A percentile compares a stretch with the other conserved stretches of the same genome.
Conservation (phyloP, 345 rosid genomes). For the Barbarea vulgaris region DNA sequence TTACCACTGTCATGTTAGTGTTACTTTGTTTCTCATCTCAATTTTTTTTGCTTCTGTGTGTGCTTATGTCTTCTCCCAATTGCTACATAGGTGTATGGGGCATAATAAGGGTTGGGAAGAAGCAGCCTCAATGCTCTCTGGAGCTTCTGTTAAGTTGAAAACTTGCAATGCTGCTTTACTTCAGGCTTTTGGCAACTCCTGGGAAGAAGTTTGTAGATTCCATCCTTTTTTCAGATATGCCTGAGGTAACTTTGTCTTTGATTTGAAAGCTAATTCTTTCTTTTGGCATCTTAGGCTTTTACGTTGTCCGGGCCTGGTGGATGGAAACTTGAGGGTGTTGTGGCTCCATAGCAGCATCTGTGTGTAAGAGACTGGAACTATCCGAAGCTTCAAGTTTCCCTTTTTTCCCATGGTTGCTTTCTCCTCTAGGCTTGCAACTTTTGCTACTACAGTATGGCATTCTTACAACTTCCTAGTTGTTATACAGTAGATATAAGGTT, state of each 20-base stretch:
- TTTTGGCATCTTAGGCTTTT: slow-evolving; percentile 67
- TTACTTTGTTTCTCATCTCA: slow-evolving; percentile 20
- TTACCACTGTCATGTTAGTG: slow-evolving; percentile 86
- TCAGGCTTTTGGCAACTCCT: slow-evolving; percentile 81
- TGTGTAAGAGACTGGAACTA: slow-evolving; percentile 26
- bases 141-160: slow-evolving; percentile 73
- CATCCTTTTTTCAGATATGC: not conserved
- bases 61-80: not conserved
- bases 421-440: slow-evolving; percentile 5
- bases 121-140: slow-evolving; percentile 87
- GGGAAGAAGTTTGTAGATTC: slow-evolving; percentile 73
- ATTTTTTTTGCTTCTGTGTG: not conserved
- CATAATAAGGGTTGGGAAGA: slow-evolving; percentile 99
- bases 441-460: not conserved
- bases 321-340: slow-evolving; percentile 87
- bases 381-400: slow-evolving; percentile 5
- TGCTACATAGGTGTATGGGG: slow-evolving; percentile 83
- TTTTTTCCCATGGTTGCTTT: slow-evolving; percentile 7
- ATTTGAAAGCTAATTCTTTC: slow-evolving; percentile 20
- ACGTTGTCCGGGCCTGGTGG: slow-evolving; percentile 83
- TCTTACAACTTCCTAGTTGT: not conserved
- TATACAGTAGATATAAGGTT: not conserved
- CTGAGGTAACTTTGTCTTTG: not conserved
- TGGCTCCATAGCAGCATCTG: slow-evolving; percentile 59
- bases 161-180: slow-evolving; percentile 99